Evolutionary conservation across 768 basidiomycete species (phyloP).

Genomic region (Psilocybe azurescens): DNA sequence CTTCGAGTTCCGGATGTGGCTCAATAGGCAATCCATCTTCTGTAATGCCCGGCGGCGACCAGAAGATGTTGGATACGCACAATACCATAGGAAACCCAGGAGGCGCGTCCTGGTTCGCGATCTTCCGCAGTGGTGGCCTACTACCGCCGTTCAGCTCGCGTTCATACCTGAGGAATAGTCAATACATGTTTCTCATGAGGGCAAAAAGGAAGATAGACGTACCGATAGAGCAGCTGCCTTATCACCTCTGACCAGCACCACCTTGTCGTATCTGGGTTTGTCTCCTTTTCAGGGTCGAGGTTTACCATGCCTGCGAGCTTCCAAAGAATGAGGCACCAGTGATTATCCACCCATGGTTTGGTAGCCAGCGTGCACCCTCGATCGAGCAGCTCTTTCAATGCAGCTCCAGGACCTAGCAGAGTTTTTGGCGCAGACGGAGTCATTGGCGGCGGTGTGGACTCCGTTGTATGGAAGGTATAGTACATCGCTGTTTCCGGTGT

Average conservation of each 20-base stretch:
- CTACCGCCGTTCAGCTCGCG: conserved; percentile 80
- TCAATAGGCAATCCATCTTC: conserved; percentile 43
- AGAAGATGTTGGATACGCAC: conserved; percentile 76
- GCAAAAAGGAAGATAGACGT: conserved; percentile 17
- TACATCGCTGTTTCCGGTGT: conserved; percentile 59
- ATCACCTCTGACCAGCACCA: conserved; percentile 90
- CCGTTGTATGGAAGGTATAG: conserved; percentile 59
- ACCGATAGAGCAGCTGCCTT: conserved; percentile 88
- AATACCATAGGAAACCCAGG: conserved; percentile 83
- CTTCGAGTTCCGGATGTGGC: conserved; percentile 70
- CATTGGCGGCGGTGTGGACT: conserved; percentile 31
- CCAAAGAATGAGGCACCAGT: conserved; percentile 92
- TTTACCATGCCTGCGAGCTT: conserved; percentile 88
- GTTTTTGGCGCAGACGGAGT: conserved; percentile 22
- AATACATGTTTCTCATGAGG: neutral
- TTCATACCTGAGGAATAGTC: conserved; percentile 68
- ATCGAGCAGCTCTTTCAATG: conserved; percentile 56
- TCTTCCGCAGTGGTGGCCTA: conserved; percentile 81
- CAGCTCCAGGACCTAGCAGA: conserved; percentile 56
- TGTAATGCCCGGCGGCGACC: conserved; percentile 45
- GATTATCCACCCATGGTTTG: conserved; percentile 87
- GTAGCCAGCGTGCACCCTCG: conserved; percentile 73
- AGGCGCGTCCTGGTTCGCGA: conserved; percentile 84
- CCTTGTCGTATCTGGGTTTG: conserved; percentile 46
- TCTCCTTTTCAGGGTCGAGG: conserved; percentile 69